phyloP scores from a whole-genome alignment of 139 green algal genomes.

The Coelastrella sp. region DNA sequence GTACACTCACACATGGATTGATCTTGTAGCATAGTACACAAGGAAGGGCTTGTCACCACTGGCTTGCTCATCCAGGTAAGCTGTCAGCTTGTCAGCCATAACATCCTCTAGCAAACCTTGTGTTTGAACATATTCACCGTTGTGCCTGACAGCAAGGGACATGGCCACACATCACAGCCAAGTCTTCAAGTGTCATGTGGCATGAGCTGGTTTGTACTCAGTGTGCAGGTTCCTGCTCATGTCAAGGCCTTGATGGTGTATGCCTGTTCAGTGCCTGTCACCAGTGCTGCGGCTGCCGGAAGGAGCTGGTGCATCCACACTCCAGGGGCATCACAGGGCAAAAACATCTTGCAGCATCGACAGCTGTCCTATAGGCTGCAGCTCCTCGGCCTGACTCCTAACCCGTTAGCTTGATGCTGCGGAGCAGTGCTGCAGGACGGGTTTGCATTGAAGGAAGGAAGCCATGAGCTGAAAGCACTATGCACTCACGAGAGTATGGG shows the following conservation, averaged over 20 bases:
- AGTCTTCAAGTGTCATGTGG: not conserved
- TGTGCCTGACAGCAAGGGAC: not conserved
- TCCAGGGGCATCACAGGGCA: too few relatives aligned
- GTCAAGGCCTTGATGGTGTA: too few relatives aligned
- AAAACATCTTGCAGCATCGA: too few relatives aligned
- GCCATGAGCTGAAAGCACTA: not conserved
- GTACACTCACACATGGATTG: conserved; percentile 3
- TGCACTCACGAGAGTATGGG: not conserved
- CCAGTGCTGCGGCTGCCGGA: too few relatives aligned
- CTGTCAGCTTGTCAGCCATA: conserved; percentile 18
- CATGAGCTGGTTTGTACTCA: too few relatives aligned
- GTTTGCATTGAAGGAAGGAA: not conserved
- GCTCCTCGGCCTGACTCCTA: too few relatives aligned
- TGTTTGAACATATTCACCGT: not conserved
- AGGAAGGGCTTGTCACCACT: not conserved
- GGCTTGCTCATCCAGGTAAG: not conserved
- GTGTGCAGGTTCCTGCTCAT: too few relatives aligned
- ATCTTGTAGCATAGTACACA: conserved; percentile 27
- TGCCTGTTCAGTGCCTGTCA: too few relatives aligned
- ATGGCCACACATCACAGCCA: too few relatives aligned
- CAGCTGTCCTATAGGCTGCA: too few relatives aligned
- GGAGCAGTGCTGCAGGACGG: not conserved
- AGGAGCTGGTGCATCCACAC: too few relatives aligned
- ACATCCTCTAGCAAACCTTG: conserved; percentile 1
- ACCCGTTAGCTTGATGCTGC: not conserved